Conservation (phyloP, 805 yeast species). For the Yueomyces sinensis region DNA sequence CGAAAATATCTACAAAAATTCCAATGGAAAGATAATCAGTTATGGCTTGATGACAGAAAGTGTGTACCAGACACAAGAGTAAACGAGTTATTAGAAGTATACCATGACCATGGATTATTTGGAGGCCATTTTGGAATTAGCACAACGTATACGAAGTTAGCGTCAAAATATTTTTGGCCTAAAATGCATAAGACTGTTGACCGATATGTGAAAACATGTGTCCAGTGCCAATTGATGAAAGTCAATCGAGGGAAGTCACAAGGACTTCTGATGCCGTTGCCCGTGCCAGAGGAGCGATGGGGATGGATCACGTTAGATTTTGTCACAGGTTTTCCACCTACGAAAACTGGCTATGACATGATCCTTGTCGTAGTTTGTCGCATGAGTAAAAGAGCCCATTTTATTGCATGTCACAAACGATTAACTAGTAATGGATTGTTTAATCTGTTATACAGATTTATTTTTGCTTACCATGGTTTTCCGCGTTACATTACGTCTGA, state of each 20-base stretch:
- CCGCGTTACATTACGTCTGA: constrained; percentile 3
- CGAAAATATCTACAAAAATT: not conserved
- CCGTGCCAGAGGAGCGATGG: constrained; percentile 9
- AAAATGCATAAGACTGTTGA: not conserved
- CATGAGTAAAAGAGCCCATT: constrained; percentile 7
- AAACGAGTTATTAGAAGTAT: not conserved
- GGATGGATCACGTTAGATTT: constrained; percentile 9
- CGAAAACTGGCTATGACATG: constrained; percentile 1
- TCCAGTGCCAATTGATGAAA: constrained; percentile 5
- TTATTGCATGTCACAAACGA: constrained; percentile 4
- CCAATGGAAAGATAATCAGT: not conserved
- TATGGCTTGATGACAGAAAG: not conserved
- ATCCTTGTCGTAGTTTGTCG: constrained; percentile 8
- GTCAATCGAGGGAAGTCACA: constrained; percentile 2
- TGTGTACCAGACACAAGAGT: not conserved
- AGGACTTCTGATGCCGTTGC: constrained; percentile 4
- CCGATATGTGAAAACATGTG: constrained; percentile 1
- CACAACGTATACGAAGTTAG: constrained; percentile 2
- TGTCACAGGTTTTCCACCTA: constrained; percentile 6
- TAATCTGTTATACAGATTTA: constrained; percentile 3
- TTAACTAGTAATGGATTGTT: constrained; percentile 5
- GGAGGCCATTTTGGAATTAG: constrained; percentile 7
- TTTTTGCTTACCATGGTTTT: constrained; percentile 8
- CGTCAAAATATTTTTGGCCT: constrained; percentile 5
- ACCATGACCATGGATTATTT: constrained; percentile 2